Evolutionary conservation across 495 filamentous ascomycete species (phyloP), one percentile per base, ranked within the genome.

Genomic region (Poronia punctata): DNA sequence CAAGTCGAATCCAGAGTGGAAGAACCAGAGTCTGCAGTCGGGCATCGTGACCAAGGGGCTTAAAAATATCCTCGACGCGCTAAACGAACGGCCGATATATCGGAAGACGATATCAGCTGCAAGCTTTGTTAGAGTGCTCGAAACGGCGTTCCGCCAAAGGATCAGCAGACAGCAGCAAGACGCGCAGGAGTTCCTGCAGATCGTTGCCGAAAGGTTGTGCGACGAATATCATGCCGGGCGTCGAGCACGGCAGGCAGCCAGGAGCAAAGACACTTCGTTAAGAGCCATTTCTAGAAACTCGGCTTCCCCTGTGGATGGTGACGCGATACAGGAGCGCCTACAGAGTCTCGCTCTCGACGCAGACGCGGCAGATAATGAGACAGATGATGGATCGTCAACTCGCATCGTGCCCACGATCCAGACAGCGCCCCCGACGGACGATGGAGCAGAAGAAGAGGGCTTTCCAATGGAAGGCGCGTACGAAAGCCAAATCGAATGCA

Each of bases 141-240:
- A 99, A 63, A 69, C 70, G 25, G 88, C 90, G 4, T 99, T 95
- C 56, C 74, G 79, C 20, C 87, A 89, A 44, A 79, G 83, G 28
- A 90, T 99, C 53, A 95, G 84, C 52, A 82, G 92, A 32, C 82
- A 86, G 43, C 93, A 99, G 58, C 93, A 99, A 61, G 92, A 99
- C 66, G 92, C 92, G n/a, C 92, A 99, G 55, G 92, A 99, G 58
- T 93, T 99, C 43, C 53, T 99, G 38, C 92, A 99, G 61, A 77
- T 97, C 33, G 82, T 99, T 14, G 80, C 86, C 4, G 93, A 99
- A 63, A 74, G 89, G 30, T 70, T 99, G 23, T 85, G 82, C 30
- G 89, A 97, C 52, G 92, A 99, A 61, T 90, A 96, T 52, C 82
- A 95, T 58, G 86, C 87, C 8, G 88, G 86, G 23, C 70, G 72